phyloP scores from a whole-genome alignment of 129 eudicot species.

The Lonicera japonica region DNA sequence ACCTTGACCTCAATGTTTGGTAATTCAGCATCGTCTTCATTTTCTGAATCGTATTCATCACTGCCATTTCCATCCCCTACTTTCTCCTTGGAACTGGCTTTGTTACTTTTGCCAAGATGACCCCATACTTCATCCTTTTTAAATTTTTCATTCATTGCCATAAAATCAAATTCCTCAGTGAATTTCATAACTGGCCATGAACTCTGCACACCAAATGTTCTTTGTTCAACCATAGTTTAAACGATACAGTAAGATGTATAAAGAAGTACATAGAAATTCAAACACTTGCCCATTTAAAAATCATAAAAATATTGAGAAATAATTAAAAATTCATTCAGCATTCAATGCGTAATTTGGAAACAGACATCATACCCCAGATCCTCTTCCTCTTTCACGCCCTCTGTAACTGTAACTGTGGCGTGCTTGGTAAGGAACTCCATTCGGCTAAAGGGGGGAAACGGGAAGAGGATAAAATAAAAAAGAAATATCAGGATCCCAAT shows the following conservation, averaged over 20 bases:
- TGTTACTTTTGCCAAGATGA: conserved; percentile 64
- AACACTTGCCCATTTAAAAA: background rate
- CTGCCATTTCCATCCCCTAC: conserved; percentile 41
- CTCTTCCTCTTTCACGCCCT: conserved; percentile 95
- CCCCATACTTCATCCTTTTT: conserved; percentile 98
- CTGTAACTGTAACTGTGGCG: conserved; percentile 65
- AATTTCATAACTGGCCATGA: conserved; percentile 61
- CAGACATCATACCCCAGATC: conserved; percentile 56
- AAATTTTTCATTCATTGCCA: conserved; percentile 92
- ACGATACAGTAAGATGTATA: no score
- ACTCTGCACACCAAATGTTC: conserved; percentile 30
- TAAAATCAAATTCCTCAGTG: conserved; percentile 88
- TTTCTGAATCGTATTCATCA: conserved; percentile 56
- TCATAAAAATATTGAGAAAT: background rate
- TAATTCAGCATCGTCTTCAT: conserved; percentile 45
- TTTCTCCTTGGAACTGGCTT: conserved; percentile 33
- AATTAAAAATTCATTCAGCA: no score
- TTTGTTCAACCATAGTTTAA: background rate
- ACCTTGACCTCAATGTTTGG: conserved; percentile 61
- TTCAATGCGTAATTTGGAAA: no score
- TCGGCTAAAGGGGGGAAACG: conserved; percentile 30
- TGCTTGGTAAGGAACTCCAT: conserved; percentile 55
- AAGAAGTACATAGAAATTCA: no score
- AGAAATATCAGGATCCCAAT: background rate
- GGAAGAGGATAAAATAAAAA: background rate